Evolutionary conservation across 1,284 basidiomycete genomes (phyloP).

Genomic region (Ceratobasidium sp.): DNA sequence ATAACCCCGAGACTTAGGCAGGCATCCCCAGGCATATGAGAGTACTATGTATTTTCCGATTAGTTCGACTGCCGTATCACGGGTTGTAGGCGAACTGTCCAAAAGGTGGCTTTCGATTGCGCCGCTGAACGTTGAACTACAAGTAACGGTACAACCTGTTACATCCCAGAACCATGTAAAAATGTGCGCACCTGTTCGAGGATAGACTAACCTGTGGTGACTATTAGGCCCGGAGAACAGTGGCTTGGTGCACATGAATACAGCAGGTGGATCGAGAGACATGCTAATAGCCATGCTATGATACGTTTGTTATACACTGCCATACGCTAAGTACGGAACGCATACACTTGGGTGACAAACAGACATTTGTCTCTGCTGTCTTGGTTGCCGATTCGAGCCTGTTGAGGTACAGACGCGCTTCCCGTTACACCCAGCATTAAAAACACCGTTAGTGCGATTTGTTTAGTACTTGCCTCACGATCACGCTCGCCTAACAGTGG

Average conservation of each 20-base stretch:
- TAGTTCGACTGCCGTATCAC: constrained; percentile 94
- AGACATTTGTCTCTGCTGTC: constrained; percentile 84
- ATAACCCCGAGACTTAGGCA: no score
- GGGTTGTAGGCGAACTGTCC: constrained; percentile 91
- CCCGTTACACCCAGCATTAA: constrained; percentile 56
- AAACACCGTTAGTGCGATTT: constrained; percentile 3
- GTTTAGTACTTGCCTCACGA: constrained; percentile 61
- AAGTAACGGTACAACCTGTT: background rate
- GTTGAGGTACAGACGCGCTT: constrained; percentile 71
- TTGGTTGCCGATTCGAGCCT: constrained; percentile 83
- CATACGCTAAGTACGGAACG: background rate
- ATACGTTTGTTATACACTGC: no score
- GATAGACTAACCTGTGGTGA: constrained; percentile 86
- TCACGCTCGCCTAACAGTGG: constrained; percentile 74
- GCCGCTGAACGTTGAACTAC: constrained; percentile 76
- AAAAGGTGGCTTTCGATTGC: constrained; percentile 89
- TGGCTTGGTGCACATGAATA: constrained; percentile 91
- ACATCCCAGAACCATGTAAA: background rate
- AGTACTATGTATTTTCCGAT: constrained; percentile 95
- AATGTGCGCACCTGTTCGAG: constrained; percentile 67
- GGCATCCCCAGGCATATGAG: no score
- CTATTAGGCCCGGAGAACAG: constrained; percentile 84
- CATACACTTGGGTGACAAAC: constrained; percentile 83
- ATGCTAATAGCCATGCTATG: constrained; percentile 52
- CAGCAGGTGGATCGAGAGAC: constrained; percentile 81